phyloP scores from a whole-genome alignment of 306 rosid genomes.

The Rosa chinensis region DNA sequence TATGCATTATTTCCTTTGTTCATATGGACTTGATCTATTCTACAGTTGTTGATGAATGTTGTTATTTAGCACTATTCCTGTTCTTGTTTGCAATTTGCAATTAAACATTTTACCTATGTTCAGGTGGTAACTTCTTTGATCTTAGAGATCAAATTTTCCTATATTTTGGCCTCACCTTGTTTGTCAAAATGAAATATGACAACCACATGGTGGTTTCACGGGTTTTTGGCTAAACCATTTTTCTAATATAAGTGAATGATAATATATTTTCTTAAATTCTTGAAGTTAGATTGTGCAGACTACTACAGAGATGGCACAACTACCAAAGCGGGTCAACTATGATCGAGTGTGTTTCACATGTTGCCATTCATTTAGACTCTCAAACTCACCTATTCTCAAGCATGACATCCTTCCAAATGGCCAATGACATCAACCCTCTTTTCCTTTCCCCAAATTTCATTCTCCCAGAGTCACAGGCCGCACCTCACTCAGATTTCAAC shows the following conservation, averaged over 20 bases:
- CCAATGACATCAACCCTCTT: conserved; percentile 23
- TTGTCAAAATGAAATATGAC: neutral
- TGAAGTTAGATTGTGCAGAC: neutral
- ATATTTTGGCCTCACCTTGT: neutral
- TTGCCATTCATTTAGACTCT: neutral
- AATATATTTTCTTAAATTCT: no score
- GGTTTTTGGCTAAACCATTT: neutral
- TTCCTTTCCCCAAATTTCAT: conserved; percentile 35
- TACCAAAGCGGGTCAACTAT: neutral
- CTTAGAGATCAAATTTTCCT: neutral
- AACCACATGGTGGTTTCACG: neutral
- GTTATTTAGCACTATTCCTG: no score
- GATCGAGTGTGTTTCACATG: neutral
- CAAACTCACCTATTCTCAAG: conserved; percentile 1
- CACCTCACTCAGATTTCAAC: conserved; percentile 36
- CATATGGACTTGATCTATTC: neutral
- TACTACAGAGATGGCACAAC: neutral
- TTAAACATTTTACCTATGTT: neutral
- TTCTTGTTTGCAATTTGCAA: no score
- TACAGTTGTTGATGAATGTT: neutral
- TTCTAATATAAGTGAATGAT: neutral
- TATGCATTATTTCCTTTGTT: neutral
- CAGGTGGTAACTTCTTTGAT: neutral
- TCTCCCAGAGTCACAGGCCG: conserved; percentile 47
- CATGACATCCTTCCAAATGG: conserved; percentile 35